Base-by-base conservation (phyloP, 257 asterid genomes). In the Solanum chilense region DNA sequence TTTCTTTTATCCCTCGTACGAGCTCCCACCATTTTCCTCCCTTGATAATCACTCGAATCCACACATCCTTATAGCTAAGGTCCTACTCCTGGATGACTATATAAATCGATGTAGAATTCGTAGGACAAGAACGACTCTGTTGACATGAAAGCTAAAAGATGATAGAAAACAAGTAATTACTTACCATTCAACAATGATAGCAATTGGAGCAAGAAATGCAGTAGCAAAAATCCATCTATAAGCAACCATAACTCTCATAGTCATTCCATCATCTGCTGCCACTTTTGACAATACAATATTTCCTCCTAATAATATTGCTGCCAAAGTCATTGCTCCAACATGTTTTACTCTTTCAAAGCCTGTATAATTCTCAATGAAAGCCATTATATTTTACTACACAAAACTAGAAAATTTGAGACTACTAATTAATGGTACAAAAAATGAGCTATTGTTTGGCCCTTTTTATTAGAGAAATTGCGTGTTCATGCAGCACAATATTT, bases 241-340 rank as follows among this genome's bases (percentile, higher is more conserved):
- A 44, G 89, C 89, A 42, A 88, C 89, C 89, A 88, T 88, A 88
- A 88, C 87, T 82, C 87, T 83, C 71, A 88, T 85, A 6, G 87
- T 85, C 89, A 88, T 88, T 2, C 89, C 89, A 85, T 88, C 90
- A 76, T 88, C 86, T 66, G 86, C 90, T 76, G 90, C 90, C 33
- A 88, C 83, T 66, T 84, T 88, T 69, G 90, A 74, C 56, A 88
- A 66, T 21, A 88, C 70, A n/a, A 88, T 88, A 25, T 88, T 88
- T 39, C 90, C 90, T 25, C 85, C 90, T 29, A 88, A 35, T 9
- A 88, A 64, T 4, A 74, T 16, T 35, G 86, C 85, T 9, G 76
- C 90, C 80, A 75, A 27, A 77, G 86, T 42, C 90, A 88, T 88
- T 58, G 73, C 87, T 11, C 83, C 85, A 33, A 84, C 86, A 21